Evolutionary conservation across 768 basidiomycete genomes (phyloP).

Genomic region (Antrodiella citrinella): DNA sequence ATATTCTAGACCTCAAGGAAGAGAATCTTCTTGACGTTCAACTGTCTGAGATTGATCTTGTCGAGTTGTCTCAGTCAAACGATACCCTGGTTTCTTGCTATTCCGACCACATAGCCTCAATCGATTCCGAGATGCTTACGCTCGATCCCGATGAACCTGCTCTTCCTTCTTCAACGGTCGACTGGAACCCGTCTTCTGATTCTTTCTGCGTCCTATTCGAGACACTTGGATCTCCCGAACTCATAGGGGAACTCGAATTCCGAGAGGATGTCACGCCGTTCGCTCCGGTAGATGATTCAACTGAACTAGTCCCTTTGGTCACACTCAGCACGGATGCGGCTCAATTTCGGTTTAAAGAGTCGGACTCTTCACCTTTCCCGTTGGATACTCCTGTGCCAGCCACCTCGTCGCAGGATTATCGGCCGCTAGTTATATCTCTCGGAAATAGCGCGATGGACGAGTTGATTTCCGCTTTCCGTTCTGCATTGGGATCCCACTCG

Average conservation of each 20-base stretch:
- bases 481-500: neutral
- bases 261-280: neutral
- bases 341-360: neutral
- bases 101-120: too few relatives aligned
- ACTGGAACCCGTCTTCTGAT: neutral
- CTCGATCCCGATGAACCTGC: neutral
- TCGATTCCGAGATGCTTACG: neutral
- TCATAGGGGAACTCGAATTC: neutral
- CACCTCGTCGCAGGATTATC: neutral
- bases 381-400: neutral
- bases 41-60: neutral
- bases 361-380: neutral
- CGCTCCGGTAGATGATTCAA: neutral
- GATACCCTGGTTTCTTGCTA: neutral
- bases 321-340: neutral
- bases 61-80: neutral
- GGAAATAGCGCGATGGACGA: neutral
- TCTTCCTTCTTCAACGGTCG: neutral
- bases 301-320: neutral
- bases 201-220: neutral
- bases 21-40: neutral
- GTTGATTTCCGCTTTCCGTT: neutral
- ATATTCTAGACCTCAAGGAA: neutral
- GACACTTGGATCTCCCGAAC: neutral
- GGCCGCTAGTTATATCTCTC: neutral